Percentiles rank a stretch among this genome's conserved stretches.
phyloP scores from a whole-genome alignment of 768 basidiomycete species.

The Leccinum imitatum region DNA sequence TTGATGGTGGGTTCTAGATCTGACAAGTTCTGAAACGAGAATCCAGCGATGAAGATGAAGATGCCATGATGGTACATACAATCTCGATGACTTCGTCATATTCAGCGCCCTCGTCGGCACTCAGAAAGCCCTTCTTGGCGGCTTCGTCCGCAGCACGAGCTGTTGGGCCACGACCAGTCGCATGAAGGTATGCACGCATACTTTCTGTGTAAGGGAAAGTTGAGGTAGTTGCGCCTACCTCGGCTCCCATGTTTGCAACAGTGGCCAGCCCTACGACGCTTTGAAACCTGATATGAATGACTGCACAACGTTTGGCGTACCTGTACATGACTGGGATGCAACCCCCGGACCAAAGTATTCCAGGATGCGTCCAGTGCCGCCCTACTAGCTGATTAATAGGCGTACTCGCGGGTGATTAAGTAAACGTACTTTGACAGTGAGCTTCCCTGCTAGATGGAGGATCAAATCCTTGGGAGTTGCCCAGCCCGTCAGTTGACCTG shows the following conservation, averaged over 20 bases:
- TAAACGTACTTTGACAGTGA: constrained; percentile 81
- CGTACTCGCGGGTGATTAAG: neutral
- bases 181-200: constrained; percentile 88
- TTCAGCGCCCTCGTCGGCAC: constrained; percentile 82
- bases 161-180: constrained; percentile 85
- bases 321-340: constrained; percentile 86
- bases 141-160: constrained; percentile 86
- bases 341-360: constrained; percentile 98
- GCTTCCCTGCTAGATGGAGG: constrained; percentile 87
- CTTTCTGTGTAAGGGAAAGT: constrained; percentile 93
- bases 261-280: constrained; percentile 73
- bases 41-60: neutral
- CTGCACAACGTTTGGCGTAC: constrained; percentile 35
- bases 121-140: constrained; percentile 71
- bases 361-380: constrained; percentile 92
- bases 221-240: constrained; percentile 99
- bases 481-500: constrained; percentile 87
- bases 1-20: constrained; percentile 91
- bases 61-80: constrained; percentile 44
- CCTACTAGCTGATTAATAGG: constrained; percentile 45
- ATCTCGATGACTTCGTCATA: constrained; percentile 96
- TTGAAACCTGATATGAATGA: neutral
- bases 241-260: constrained; percentile 98
- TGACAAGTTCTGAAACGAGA: constrained; percentile 66
- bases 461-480: constrained; percentile 95